Percentiles rank a stretch among this genome's conserved stretches.
These are phyloP conservation scores for Trametes maxima DNA, from an alignment of 768 basidiomycete genomes.

Conservation along the genomic window DNA sequence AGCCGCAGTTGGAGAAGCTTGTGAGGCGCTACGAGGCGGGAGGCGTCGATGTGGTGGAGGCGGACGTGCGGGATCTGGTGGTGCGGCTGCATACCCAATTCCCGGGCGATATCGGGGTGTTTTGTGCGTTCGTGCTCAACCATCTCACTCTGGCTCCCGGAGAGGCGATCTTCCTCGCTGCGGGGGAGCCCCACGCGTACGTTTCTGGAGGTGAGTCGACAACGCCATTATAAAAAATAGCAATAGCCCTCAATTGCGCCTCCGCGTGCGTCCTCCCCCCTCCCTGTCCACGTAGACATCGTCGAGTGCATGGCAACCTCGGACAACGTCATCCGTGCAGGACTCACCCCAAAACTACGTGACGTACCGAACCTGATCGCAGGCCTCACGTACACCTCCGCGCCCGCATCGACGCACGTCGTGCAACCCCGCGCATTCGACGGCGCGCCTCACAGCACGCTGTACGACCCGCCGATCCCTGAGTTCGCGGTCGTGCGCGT, in stretches of 20 bases:
- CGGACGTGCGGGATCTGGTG: constrained; percentile 62
- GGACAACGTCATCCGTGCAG: constrained; percentile 98
- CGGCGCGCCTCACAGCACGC: constrained; percentile 38
- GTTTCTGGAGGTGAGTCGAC: constrained; percentile 78
- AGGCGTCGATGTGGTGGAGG: constrained; percentile 43
- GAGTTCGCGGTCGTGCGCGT: constrained; percentile 86
- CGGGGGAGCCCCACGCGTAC: constrained; percentile 97
- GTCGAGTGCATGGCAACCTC: constrained; percentile 99
- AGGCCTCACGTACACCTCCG: constrained; percentile 83
- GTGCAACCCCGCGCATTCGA: constrained; percentile 60
- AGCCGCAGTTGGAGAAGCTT: constrained; percentile 56
- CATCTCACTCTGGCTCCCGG: constrained; percentile 77
- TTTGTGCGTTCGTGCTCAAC: constrained; percentile 90
- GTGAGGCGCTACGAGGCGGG: constrained; percentile 61
- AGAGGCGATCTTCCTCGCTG: constrained; percentile 92
- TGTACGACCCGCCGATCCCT: constrained; percentile 82
- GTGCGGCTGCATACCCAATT: constrained; percentile 69
- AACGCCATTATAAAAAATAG: not conserved
- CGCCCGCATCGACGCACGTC: constrained; percentile 66
- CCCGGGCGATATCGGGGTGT: constrained; percentile 90
- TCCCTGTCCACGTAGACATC: constrained; percentile 63
- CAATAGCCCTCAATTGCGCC: not conserved
- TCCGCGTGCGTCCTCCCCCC: not conserved
- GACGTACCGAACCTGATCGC: constrained; percentile 90
- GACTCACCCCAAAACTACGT: constrained; percentile 93